Evolutionary conservation across 225 moss, liverwort and hornwort genomes (phyloP).

Genomic region (Polytrichum formosum): DNA sequence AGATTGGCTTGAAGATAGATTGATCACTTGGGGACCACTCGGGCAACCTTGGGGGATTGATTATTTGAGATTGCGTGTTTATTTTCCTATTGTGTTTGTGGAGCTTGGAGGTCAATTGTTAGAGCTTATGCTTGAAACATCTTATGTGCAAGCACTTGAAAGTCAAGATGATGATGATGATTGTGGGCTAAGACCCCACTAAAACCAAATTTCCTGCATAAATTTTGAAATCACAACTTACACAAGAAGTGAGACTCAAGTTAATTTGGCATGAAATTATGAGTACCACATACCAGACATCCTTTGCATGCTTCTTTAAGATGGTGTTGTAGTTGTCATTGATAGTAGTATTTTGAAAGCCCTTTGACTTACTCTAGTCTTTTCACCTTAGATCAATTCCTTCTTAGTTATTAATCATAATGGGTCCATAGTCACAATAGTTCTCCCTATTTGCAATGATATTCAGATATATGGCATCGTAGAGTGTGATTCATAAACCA

Average conservation of each 20-base stretch:
- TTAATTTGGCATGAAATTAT: background rate
- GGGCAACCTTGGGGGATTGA: background rate
- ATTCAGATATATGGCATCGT: conserved; percentile 71
- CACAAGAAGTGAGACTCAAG: conserved; percentile 29
- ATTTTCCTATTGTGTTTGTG: conserved; percentile 9
- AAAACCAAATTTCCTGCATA: conserved; percentile 68
- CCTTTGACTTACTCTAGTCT: too few relatives aligned
- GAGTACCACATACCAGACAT: too few relatives aligned
- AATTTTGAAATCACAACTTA: conserved; percentile 13
- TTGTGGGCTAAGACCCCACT: conserved; percentile 25
- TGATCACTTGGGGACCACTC: too few relatives aligned
- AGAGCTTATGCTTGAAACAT: conserved; percentile 68
- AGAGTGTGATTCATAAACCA: conserved; percentile 45
- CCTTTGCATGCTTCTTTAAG: background rate
- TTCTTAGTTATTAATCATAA: too few relatives aligned
- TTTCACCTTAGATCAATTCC: too few relatives aligned
- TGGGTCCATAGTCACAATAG: too few relatives aligned
- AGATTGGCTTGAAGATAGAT: too few relatives aligned
- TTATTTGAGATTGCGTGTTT: background rate
- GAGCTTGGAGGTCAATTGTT: conserved; percentile 75
- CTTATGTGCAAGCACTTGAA: conserved; percentile 61
- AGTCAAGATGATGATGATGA: conserved; percentile 67
- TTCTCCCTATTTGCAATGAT: conserved; percentile 23
- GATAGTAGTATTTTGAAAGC: too few relatives aligned
- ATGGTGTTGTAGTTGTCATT: background rate